Conservation (phyloP, 2,329 filamentous ascomycete genomes). For the Alternaria arborescens region DNA sequence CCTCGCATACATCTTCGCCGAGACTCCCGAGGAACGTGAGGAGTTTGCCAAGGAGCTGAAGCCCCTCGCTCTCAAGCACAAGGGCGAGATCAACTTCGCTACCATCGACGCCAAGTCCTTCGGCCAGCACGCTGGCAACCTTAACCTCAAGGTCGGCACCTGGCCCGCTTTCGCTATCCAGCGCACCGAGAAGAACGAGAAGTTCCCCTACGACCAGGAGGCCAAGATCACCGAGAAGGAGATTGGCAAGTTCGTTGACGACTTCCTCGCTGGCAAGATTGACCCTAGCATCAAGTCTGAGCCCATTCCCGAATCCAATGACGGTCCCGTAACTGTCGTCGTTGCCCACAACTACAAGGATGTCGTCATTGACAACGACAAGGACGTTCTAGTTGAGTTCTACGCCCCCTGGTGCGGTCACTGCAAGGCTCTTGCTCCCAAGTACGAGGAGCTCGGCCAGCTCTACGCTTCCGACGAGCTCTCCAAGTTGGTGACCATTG, state of each 20-base stretch:
- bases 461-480: slow-evolving; percentile 63
- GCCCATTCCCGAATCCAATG: slow-evolving; percentile 91
- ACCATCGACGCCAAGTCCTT: slow-evolving; percentile 96
- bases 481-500: slow-evolving; percentile 70
- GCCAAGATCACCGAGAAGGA: slow-evolving; percentile 77
- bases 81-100: slow-evolving; percentile 95
- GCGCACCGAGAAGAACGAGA: slow-evolving; percentile 92
- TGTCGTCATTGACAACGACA: slow-evolving; percentile 88
- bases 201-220: slow-evolving; percentile 91
- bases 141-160: slow-evolving; percentile 94
- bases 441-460: slow-evolving; percentile 70
- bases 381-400: slow-evolving; percentile 98
- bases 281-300: slow-evolving; percentile 98
- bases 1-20: slow-evolving; percentile 96
- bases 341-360: slow-evolving; percentile 95
- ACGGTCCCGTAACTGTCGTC: slow-evolving; percentile 84
- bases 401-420: slow-evolving; percentile 88
- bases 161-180: slow-evolving; percentile 99
- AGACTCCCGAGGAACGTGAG: slow-evolving; percentile 88
- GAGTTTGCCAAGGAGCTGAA: slow-evolving; percentile 79
- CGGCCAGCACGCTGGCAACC: slow-evolving; percentile 92
- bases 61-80: slow-evolving; percentile 87
- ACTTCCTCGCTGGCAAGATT: slow-evolving; percentile 86
- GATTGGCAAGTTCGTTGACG: slow-evolving; percentile 83
- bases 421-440: slow-evolving; percentile 74